Conservation (phyloP, 1,284 basidiomycete genomes). For the Ganoderma multipileum region DNA sequence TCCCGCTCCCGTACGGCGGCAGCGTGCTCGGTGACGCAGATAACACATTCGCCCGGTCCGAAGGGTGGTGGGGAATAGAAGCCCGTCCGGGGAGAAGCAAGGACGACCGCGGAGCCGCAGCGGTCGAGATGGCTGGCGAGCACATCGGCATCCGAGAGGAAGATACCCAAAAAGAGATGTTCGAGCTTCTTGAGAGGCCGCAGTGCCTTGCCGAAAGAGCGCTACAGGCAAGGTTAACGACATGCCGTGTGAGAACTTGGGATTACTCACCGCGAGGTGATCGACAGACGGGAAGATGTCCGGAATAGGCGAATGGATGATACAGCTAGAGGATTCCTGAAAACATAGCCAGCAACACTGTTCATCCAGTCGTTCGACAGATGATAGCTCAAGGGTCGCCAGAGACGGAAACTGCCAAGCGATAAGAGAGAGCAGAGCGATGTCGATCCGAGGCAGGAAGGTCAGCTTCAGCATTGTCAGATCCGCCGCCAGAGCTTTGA, state of each 20-base stretch:
- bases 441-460: conserved; percentile 60
- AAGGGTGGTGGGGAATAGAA: conserved; percentile 37
- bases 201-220: conserved; percentile 13
- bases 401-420: conserved; percentile 53
- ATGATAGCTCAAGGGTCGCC: conserved; percentile 56
- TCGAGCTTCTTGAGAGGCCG: conserved; percentile 44
- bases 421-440: conserved; percentile 52
- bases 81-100: conserved; percentile 46
- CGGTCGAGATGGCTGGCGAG: conserved; percentile 43
- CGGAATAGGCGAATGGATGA: conserved; percentile 69
- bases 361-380: conserved; percentile 59
- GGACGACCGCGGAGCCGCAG: conserved; percentile 41
- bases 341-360: conserved; percentile 69
- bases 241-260: not conserved
- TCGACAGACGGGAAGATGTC: conserved; percentile 49
- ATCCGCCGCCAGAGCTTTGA: conserved; percentile 34
- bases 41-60: conserved; percentile 42
- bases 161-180: conserved; percentile 64
- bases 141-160: conserved; percentile 56
- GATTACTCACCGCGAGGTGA: conserved; percentile 57
- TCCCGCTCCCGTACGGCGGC: conserved; percentile 47
- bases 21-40: conserved; percentile 40
- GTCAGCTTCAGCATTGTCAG: conserved; percentile 54
- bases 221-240: conserved; percentile 2
- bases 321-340: conserved; percentile 60